A percentile compares a stretch with the other conserved stretches of the same genome.
These are phyloP conservation scores for Didymella pomorum DNA, from an alignment of 2,329 filamentous ascomycete genomes.

Conservation along the genomic window DNA sequence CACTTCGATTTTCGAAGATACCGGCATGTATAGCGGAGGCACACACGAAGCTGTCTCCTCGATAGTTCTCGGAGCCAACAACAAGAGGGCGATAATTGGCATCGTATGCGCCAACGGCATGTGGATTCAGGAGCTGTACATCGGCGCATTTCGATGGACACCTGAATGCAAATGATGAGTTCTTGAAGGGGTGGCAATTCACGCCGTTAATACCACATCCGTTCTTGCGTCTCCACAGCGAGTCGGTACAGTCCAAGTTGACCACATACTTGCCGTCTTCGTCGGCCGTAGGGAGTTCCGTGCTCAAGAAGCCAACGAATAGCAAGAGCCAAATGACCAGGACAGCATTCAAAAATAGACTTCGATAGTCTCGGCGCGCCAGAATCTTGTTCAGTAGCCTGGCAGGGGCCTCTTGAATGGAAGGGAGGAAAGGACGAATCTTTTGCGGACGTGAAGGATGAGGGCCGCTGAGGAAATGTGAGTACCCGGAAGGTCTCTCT, in stretches of 20 bases:
- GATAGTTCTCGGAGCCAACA: slow-evolving; percentile 72
- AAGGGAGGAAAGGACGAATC: slow-evolving; percentile 65
- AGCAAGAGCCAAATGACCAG: slow-evolving; percentile 71
- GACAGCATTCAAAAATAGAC: slow-evolving; percentile 63
- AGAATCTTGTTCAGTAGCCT: slow-evolving; percentile 64
- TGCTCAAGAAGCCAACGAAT: slow-evolving; percentile 71
- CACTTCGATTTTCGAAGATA: slow-evolving; percentile 70
- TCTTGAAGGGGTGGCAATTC: slow-evolving; percentile 76
- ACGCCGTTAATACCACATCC: slow-evolving; percentile 76
- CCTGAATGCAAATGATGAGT: slow-evolving; percentile 73
- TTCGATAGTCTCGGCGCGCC: slow-evolving; percentile 63
- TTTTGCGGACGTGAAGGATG: slow-evolving; percentile 53
- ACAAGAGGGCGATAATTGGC: slow-evolving; percentile 64
- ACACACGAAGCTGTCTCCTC: slow-evolving; percentile 91
- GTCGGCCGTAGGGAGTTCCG: slow-evolving; percentile 64
- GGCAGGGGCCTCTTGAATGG: slow-evolving; percentile 70
- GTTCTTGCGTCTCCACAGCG: slow-evolving; percentile 75
- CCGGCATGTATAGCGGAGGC: slow-evolving; percentile 86
- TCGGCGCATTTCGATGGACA: slow-evolving; percentile 76
- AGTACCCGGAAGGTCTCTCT: slow-evolving; percentile 15
- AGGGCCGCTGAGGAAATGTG: slow-evolving; percentile 54
- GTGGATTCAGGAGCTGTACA: slow-evolving; percentile 71
- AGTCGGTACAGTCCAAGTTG: slow-evolving; percentile 71
- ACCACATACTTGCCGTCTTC: slow-evolving; percentile 71
- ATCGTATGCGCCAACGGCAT: slow-evolving; percentile 74